These are phyloP conservation scores for Dothistroma pini DNA, from an alignment of 2,329 filamentous ascomycete genomes.

Conservation along the genomic window DNA sequence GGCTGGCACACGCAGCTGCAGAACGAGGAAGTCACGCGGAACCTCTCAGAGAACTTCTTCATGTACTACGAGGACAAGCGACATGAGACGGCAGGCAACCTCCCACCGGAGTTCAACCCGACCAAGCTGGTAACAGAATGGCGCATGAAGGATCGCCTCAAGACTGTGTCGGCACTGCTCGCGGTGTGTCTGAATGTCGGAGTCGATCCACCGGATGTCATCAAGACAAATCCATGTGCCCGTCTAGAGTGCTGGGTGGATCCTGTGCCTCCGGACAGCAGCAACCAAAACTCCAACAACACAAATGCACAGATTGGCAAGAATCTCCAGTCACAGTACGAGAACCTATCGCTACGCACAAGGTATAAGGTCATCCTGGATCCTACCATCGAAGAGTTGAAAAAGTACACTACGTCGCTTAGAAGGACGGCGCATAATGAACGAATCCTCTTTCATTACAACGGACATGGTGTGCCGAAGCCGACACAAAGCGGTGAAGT, in stretches of 20 bases:
- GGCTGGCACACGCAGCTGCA: slow-evolving; percentile 92
- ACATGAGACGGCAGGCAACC: slow-evolving; percentile 89
- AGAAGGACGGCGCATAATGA: slow-evolving; percentile 93
- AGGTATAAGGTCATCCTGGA: slow-evolving; percentile 96
- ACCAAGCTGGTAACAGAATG: slow-evolving; percentile 69
- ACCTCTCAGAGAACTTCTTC: slow-evolving; percentile 84
- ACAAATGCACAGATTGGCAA: slow-evolving; percentile 85
- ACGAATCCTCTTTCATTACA: slow-evolving; percentile 96
- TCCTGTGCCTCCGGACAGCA: slow-evolving; percentile 62
- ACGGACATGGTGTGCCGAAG: slow-evolving; percentile 94
- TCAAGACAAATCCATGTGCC: slow-evolving; percentile 90
- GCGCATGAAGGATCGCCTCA: slow-evolving; percentile 94
- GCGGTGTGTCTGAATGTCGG: slow-evolving; percentile 96
- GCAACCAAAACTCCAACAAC: slow-evolving; percentile 31
- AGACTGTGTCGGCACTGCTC: slow-evolving; percentile 92
- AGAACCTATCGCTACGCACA: slow-evolving; percentile 90
- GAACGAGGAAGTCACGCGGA: slow-evolving; percentile 75
- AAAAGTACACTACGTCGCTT: slow-evolving; percentile 89
- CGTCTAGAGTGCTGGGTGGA: slow-evolving; percentile 98
- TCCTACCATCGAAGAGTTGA: slow-evolving; percentile 94
- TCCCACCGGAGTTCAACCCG: slow-evolving; percentile 53
- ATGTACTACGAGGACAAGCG: slow-evolving; percentile 99
- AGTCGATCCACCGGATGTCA: slow-evolving; percentile 93
- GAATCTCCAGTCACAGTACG: slow-evolving; percentile 92
- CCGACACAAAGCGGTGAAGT: slow-evolving; percentile 95